A percentile compares a stretch with the other conserved stretches of the same genome.
Evolutionary conservation across 225 moss, liverwort and hornwort genomes (phyloP).

Genomic region (Pseudisothecium myosuroides): DNA sequence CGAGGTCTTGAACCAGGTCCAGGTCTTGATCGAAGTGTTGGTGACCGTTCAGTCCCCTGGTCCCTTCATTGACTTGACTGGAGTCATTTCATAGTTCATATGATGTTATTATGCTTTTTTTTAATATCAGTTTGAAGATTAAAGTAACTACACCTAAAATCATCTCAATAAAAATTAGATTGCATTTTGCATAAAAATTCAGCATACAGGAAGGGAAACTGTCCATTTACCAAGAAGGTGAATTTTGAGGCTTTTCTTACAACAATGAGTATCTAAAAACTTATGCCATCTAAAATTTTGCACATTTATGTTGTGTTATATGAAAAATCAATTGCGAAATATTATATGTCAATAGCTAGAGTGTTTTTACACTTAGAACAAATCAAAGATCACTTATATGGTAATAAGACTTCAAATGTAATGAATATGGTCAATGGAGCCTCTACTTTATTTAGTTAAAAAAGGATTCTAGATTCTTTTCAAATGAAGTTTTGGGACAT

Average conservation of each 20-base stretch:
- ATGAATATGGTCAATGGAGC: fast-evolving
- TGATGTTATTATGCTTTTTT: neutral
- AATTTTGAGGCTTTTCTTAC: neutral
- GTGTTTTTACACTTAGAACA: neutral
- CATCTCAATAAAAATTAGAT: neutral
- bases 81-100: neutral
- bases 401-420: neutral
- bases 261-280: neutral
- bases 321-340: neutral
- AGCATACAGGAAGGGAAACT: too few relatives aligned
- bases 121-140: neutral
- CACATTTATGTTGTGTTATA: neutral
- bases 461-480: neutral
- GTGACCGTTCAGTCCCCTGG: neutral
- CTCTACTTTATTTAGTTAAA: neutral
- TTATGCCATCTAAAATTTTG: neutral
- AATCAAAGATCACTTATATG: neutral
- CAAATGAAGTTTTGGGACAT: neutral
- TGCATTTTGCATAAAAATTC: too few relatives aligned
- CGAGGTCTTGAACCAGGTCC: neutral
- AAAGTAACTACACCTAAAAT: neutral
- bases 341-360: neutral
- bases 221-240: neutral
- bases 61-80: neutral
- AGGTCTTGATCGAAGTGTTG: neutral